Conservation (phyloP, 305 asterid species). For the Petunia hybrid region DNA sequence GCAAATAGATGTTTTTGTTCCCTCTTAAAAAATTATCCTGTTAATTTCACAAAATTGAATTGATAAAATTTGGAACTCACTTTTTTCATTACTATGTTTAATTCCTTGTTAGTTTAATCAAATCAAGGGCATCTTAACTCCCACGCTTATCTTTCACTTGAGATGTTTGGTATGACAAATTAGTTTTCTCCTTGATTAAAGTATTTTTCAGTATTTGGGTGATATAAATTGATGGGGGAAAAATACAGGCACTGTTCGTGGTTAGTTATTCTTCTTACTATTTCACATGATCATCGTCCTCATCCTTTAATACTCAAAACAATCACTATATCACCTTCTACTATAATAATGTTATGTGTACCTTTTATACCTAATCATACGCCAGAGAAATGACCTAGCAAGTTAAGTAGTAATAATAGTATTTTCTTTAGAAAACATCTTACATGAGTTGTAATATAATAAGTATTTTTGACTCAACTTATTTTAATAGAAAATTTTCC, state of each 20-base stretch:
- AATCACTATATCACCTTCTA: background rate
- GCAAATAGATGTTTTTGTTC: background rate
- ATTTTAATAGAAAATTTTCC: no score
- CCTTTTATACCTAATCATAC: no score
- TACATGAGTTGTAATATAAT: no score
- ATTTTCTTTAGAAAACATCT: no score
- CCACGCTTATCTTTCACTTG: background rate
- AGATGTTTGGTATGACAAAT: background rate
- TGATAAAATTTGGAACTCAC: background rate
- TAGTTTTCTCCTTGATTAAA: background rate
- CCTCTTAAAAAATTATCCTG: background rate
- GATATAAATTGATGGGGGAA: no score
- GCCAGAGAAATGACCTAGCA: no score
- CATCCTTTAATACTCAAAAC: background rate
- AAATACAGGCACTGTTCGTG: no score
- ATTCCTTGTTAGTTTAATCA: background rate
- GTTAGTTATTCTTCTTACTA: no score
- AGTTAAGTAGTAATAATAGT: no score
- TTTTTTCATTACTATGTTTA: background rate
- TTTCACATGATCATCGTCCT: no score
- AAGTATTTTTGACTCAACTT: no score
- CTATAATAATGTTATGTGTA: no score
- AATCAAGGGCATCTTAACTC: background rate
- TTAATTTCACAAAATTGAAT: background rate
- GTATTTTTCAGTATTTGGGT: background rate